A percentile compares a stretch with the other conserved stretches of the same genome.
Evolutionary conservation across 345 rosid species (phyloP).

Genomic region (Bruguiera sexangula): DNA sequence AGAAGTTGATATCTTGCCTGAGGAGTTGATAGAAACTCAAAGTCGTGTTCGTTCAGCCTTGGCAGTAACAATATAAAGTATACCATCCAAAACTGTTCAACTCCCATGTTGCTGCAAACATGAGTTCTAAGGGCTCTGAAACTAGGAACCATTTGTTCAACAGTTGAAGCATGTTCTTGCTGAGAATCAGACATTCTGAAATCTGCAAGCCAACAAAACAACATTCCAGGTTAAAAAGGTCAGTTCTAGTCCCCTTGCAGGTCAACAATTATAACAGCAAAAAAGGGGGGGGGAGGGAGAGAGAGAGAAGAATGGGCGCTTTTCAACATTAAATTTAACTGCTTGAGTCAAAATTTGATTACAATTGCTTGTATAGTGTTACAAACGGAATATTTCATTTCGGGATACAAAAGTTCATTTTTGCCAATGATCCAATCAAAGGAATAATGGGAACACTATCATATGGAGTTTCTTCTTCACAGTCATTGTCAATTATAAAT

Average conservation of each 20-base stretch:
- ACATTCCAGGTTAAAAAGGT: background rate
- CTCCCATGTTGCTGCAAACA: constrained; percentile 36
- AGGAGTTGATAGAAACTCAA: constrained; percentile 53
- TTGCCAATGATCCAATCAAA: too few species aligned
- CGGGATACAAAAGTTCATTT: too few species aligned
- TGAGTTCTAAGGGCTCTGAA: constrained; percentile 43
- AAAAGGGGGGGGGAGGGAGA: background rate
- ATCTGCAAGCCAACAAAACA: constrained; percentile 39
- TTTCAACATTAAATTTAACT: too few species aligned
- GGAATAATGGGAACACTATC: too few species aligned
- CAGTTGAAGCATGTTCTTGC: constrained; percentile 46
- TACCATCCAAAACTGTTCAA: constrained; percentile 63
- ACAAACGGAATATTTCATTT: too few species aligned
- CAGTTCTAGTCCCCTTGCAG: background rate
- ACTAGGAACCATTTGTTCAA: constrained; percentile 55
- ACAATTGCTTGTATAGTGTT: too few species aligned
- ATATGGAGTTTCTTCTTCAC: too few species aligned
- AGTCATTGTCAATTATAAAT: too few species aligned
- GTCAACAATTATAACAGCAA: background rate
- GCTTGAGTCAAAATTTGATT: too few species aligned
- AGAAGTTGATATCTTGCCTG: constrained; percentile 36
- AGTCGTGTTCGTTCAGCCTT: constrained; percentile 55
- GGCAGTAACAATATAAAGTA: constrained; percentile 71
- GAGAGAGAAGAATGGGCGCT: background rate
- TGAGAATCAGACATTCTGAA: constrained; percentile 57